Evolutionary conservation across 768 basidiomycete genomes (phyloP).

Genomic region (Lentinula boryana): DNA sequence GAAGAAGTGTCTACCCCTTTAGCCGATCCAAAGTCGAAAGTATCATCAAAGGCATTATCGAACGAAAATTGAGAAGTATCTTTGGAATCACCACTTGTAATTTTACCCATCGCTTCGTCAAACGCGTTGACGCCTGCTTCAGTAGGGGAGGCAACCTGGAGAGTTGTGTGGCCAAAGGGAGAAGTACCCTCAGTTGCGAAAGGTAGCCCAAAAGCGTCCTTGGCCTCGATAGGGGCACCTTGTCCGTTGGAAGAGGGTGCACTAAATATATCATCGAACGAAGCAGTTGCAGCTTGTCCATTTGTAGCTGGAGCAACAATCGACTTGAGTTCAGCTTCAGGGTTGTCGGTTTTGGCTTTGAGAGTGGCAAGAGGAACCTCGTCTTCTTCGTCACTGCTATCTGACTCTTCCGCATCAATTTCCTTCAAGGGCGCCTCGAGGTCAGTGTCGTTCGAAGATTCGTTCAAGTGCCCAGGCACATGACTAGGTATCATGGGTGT

Average conservation of each 20-base stretch:
- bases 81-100: constrained; percentile 32
- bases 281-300: constrained; percentile 7
- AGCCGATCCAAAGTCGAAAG: constrained; percentile 54
- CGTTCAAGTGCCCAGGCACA: constrained; percentile 12
- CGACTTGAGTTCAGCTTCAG: constrained; percentile 11
- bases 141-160: constrained; percentile 12
- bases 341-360: constrained; percentile 10
- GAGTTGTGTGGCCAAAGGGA: constrained; percentile 9
- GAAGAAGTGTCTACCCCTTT: constrained; percentile 17
- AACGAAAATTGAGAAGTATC: constrained; percentile 49
- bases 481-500: constrained; percentile 1
- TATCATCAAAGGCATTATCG: constrained; percentile 54
- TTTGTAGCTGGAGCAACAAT: constrained; percentile 11
- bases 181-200: neutral
- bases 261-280: constrained; percentile 58
- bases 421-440: constrained; percentile 50
- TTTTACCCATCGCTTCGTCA: constrained; percentile 67
- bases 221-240: constrained; percentile 15
- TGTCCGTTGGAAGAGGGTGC: constrained; percentile 16
- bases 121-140: constrained; percentile 59
- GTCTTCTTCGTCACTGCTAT: constrained; percentile 44
- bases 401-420: constrained; percentile 35
- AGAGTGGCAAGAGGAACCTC: constrained; percentile 31
- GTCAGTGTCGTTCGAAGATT: constrained; percentile 33
- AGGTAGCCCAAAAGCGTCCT: constrained; percentile 17